Evolutionary conservation across 306 rosid genomes (phyloP), one percentile per base, ranked within the genome.

Genomic region (Lupinus albus): DNA sequence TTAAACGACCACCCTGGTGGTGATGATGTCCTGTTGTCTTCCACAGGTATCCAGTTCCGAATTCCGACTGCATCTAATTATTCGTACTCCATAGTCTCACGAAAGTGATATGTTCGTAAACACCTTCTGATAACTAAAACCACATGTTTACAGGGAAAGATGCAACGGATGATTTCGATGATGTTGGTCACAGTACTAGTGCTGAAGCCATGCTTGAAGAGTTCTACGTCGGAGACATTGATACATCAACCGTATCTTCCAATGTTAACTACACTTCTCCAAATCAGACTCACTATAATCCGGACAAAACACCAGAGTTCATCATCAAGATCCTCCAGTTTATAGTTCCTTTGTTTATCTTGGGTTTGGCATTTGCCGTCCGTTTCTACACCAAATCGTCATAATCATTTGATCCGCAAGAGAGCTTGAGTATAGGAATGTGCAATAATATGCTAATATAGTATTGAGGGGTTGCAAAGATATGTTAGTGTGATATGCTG

Each of bases 1-100:
- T 85, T 93, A 67, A 96, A 93, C 33, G 99, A 93, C 72, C 99
- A 93, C 80, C 99, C 99, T 25, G 99, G 99, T 18, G 99, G 99
- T 11, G 99, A 93, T 68, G 99, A 93, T 0, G 96, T 88, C 68
- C 70, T 93, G 69, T 50, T 90, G 57, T 79, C 94, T 15, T 76
- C 83, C 64, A 79, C 91, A 82, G 99, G 99, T 93, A 77, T 41
- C 42, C 25, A 53, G 15, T n/a, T n/a, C n/a, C n/a, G n/a, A n/a
- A n/a, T n/a, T 59, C 48, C 39, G n/a, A 32, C 28, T 14, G 9
- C 7, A 35, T 53, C 48, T 76, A 21, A 62, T 11, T 15, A 4
- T 74, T 72, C 60, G 66, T 55, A 36, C 1, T 25, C 66, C 14
- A 3, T 52, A 4, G 33, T 80, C 61, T 30, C 57, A 12, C 41